Evolutionary conservation across 768 basidiomycete genomes (phyloP).

Genomic region (Cystoderma amianthinum): DNA sequence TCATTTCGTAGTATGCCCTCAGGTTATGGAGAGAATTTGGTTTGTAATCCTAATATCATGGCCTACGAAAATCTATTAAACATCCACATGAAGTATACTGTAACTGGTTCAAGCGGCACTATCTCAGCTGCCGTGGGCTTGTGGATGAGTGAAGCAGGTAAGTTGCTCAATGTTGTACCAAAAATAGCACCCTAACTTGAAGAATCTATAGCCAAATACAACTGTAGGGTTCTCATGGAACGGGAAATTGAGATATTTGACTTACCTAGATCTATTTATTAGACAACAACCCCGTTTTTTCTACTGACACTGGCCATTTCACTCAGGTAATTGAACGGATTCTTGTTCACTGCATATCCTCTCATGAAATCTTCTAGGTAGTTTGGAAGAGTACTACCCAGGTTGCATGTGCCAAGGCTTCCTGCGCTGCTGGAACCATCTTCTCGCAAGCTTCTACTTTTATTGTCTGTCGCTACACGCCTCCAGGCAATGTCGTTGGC

Average conservation of each 20-base stretch:
- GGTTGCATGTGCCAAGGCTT: conserved; percentile 37
- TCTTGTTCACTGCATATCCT: too few relatives aligned
- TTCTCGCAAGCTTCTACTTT: conserved; percentile 14
- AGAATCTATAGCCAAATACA: conserved; percentile 13
- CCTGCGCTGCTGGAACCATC: conserved; percentile 24
- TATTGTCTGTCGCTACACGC: conserved; percentile 19
- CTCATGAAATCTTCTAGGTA: conserved; percentile 23
- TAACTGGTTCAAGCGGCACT: conserved; percentile 2
- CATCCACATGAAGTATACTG: not conserved
- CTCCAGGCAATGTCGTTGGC: conserved; percentile 18
- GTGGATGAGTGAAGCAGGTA: conserved; percentile 23
- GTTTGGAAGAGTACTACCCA: conserved; percentile 49
- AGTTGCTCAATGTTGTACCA: conserved; percentile 1
- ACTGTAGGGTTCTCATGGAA: conserved; percentile 12
- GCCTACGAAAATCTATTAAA: not conserved
- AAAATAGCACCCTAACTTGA: not conserved
- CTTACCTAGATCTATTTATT: not conserved
- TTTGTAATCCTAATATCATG: too few relatives aligned
- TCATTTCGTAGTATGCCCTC: conserved; percentile 1
- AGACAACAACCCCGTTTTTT: conserved; percentile 20
- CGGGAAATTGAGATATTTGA: not conserved
- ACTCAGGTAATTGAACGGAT: conserved; percentile 15
- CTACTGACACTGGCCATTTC: conserved; percentile 19
- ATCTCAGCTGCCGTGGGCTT: conserved; percentile 11
- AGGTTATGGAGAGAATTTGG: conserved; percentile 21